Evolutionary conservation across 129 eudicot genomes (phyloP).

Genomic region (Ambrosia artemisiifolia): DNA sequence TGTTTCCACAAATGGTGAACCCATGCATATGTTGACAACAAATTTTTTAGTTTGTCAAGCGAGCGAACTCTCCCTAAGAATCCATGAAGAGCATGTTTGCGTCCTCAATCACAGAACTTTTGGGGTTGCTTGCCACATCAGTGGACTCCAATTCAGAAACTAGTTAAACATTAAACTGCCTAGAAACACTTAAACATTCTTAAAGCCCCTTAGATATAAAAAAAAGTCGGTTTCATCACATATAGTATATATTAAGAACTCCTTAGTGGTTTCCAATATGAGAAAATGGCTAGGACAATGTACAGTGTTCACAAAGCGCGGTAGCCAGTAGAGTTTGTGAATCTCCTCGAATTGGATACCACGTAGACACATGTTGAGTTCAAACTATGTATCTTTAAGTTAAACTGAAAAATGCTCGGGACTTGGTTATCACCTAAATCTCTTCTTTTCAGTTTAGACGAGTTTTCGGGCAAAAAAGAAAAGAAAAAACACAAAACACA

Average conservation of each 20-base stretch:
- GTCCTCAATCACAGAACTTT: no score
- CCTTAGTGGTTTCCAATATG: neutral
- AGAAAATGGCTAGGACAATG: neutral
- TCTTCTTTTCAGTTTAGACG: neutral
- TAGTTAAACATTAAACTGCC: no score
- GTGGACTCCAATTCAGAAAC: no score
- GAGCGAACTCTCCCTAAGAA: no score
- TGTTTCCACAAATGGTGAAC: no score
- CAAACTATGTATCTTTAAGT: neutral
- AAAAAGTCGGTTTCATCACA: neutral
- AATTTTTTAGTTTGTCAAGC: no score
- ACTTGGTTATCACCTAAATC: neutral
- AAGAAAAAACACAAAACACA: neutral
- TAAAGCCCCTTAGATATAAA: no score
- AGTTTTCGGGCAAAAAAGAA: neutral
- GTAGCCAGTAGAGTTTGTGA: neutral
- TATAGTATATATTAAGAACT: neutral
- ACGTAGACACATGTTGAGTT: neutral
- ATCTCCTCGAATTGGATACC: neutral
- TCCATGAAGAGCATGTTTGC: no score
- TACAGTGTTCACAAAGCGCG: neutral
- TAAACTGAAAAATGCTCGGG: neutral
- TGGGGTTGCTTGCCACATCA: no score
- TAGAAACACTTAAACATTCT: no score
- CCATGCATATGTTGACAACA: no score